A percentile compares a stretch with the other conserved stretches of the same genome.
Evolutionary conservation across 306 rosid species (phyloP).

Genomic region (Phaseolus lunatus): DNA sequence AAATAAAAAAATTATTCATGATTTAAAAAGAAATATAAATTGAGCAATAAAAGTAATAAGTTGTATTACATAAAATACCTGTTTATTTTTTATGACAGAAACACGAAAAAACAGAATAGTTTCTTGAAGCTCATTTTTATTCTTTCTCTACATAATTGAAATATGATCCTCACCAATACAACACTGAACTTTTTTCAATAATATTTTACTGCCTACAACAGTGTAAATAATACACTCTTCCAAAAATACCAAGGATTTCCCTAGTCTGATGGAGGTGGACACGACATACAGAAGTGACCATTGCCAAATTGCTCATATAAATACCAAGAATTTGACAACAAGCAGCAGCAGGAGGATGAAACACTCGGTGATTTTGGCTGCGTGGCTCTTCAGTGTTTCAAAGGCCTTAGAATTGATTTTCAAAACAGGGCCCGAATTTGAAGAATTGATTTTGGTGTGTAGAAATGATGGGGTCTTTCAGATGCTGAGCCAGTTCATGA

Average conservation of each 20-base stretch:
- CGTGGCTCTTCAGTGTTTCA: background rate
- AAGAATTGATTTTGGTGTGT: background rate
- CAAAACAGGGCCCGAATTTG: background rate
- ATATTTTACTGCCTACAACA: too few species aligned
- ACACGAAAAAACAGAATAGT: too few species aligned
- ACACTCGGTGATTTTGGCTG: background rate
- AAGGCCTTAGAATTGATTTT: background rate
- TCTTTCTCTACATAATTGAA: too few species aligned
- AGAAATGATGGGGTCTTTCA: background rate
- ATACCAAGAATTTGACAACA: background rate
- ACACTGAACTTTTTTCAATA: too few species aligned
- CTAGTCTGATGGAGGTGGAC: background rate
- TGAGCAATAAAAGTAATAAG: too few species aligned
- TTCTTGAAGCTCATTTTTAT: too few species aligned
- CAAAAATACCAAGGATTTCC: background rate
- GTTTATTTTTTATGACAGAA: too few species aligned
- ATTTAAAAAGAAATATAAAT: too few species aligned
- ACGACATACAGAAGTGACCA: background rate
- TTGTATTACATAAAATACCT: too few species aligned
- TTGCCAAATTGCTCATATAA: background rate
- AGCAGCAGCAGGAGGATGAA: background rate
- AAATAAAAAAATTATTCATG: too few species aligned
- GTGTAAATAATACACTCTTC: background rate
- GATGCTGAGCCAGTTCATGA: background rate
- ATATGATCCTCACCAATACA: too few species aligned